These are phyloP conservation scores for Microstegium vimineum DNA, from an alignment of 176 grass and related monocot genomes.

Conservation along the genomic window DNA sequence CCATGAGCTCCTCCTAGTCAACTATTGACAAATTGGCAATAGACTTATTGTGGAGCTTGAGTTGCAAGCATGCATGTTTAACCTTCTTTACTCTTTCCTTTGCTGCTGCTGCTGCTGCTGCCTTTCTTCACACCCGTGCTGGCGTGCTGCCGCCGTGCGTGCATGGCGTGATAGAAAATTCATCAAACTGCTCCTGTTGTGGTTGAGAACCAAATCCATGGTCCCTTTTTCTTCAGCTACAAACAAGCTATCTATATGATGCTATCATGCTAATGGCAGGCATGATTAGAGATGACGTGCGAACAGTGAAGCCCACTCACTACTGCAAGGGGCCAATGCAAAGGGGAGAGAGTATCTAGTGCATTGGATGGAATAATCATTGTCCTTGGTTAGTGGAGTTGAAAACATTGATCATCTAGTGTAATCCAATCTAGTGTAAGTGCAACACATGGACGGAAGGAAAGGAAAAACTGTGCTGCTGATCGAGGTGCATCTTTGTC, in stretches of 20 bases:
- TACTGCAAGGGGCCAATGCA: conserved; percentile 10
- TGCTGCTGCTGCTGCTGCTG: neutral
- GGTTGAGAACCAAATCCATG: conserved; percentile 32
- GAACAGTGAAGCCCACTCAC: conserved; percentile 39
- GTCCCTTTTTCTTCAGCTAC: conserved; percentile 16
- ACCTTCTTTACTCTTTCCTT: neutral
- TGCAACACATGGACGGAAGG: neutral
- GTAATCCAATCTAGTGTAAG: neutral
- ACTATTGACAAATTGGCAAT: neutral
- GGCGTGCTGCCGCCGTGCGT: neutral
- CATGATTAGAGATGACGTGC: conserved; percentile 46
- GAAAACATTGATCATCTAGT: conserved; percentile 34
- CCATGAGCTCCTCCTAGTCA: conserved; percentile 3
- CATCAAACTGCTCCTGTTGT: conserved; percentile 32
- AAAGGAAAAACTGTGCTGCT: neutral
- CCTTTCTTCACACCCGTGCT: conserved; percentile 5
- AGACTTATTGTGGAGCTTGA: conserved; percentile 19
- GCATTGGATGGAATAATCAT: conserved; percentile 46
- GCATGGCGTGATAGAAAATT: neutral
- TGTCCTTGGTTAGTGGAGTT: conserved; percentile 38
- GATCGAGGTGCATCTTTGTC: neutral
- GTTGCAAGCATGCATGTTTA: conserved; percentile 17
- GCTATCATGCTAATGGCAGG: neutral
- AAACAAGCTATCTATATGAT: conserved; percentile 40
- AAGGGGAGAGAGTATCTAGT: conserved; percentile 37